Evolutionary conservation across 768 basidiomycete genomes (phyloP).

Genomic region (Lentinula sp.): DNA sequence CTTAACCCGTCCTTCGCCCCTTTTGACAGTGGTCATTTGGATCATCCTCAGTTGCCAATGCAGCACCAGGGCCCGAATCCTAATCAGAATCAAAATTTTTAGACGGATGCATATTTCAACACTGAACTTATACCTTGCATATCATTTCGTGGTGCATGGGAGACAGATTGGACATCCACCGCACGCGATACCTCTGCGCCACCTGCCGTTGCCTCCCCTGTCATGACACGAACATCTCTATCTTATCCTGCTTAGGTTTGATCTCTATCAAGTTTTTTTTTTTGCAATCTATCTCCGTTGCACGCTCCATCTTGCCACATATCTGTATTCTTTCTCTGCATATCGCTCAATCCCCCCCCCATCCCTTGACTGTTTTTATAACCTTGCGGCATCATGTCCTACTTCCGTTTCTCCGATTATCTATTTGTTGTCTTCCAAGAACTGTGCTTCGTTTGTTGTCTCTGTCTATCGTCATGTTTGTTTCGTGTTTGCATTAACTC

Average conservation of each 20-base stretch:
- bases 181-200: not conserved
- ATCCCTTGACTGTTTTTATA: not conserved
- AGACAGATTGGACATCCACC: not conserved
- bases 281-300: not conserved
- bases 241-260: not conserved
- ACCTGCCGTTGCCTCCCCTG: not conserved
- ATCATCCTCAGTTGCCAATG: constrained; percentile 4
- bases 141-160: not conserved
- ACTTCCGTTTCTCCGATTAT: not conserved
- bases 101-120: not conserved
- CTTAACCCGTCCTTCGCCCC: not conserved
- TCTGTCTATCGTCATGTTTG: constrained; percentile 1
- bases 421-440: constrained; percentile 2
- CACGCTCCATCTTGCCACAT: not conserved
- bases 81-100: constrained; percentile 6
- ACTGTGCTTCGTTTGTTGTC: constrained; percentile 2
- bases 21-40: not conserved
- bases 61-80: constrained; percentile 1
- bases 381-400: not conserved
- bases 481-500: constrained; percentile 1
- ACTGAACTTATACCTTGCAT: not conserved
- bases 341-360: not conserved
- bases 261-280: not conserved
- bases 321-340: not conserved
- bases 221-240: not conserved